A percentile compares a stretch with the other conserved stretches of the same genome.
These are phyloP conservation scores for Plasmodium coatneyi DNA, from an alignment of 169 alveolate genomes.

Conservation along the genomic window DNA sequence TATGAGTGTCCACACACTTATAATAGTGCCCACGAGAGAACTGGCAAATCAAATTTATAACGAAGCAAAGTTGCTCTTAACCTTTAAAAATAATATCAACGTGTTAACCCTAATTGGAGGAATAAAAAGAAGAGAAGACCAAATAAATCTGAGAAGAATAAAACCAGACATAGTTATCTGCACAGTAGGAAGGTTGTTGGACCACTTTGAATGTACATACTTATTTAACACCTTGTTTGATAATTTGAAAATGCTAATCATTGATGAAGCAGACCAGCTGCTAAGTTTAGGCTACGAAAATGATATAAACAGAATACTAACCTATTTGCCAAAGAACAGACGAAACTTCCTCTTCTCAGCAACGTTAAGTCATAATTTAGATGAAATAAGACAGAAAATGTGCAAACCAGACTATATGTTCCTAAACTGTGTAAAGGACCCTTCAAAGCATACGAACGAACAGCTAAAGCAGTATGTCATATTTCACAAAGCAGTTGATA, in stretches of 20 bases:
- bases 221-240: constrained; percentile 91
- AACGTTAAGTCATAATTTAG: constrained; percentile 66
- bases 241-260: constrained; percentile 88
- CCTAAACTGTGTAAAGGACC: constrained; percentile 62
- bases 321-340: constrained; percentile 76
- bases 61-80: constrained; percentile 90
- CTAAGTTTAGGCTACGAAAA: constrained; percentile 73
- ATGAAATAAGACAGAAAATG: constrained; percentile 63
- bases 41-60: constrained; percentile 92
- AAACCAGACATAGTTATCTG: constrained; percentile 96
- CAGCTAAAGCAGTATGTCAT: constrained; percentile 76
- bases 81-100: constrained; percentile 91
- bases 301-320: constrained; percentile 61
- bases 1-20: constrained; percentile 90
- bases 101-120: constrained; percentile 96
- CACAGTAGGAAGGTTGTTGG: constrained; percentile 95
- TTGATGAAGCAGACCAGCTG: constrained; percentile 96
- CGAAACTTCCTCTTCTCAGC: constrained; percentile 79
- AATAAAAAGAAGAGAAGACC: constrained; percentile 90
- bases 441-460: constrained; percentile 70
- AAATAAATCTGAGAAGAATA: constrained; percentile 87
- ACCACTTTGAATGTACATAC: constrained; percentile 94
- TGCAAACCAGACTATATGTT: constrained; percentile 60
- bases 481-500: constrained; percentile 76
- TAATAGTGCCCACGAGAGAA: constrained; percentile 96